These are phyloP conservation scores for Sclerotinia borealis DNA, from an alignment of 2,329 filamentous ascomycete genomes.

Conservation along the genomic window DNA sequence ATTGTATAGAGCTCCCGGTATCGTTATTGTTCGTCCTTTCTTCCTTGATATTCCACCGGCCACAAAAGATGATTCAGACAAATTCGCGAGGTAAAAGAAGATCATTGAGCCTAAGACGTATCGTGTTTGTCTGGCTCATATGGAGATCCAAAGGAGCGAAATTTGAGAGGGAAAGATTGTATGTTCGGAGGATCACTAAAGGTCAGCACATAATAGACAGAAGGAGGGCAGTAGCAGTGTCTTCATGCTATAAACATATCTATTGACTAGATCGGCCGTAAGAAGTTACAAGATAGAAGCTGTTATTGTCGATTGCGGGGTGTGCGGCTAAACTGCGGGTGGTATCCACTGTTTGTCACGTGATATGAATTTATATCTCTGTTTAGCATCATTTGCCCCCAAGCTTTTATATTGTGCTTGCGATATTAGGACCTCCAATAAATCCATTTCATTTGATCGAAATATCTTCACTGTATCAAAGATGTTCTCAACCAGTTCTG, in stretches of 20 bases:
- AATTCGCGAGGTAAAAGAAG: not conserved
- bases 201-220: not conserved
- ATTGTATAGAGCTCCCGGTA: not conserved
- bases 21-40: not conserved
- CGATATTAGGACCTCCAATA: not conserved
- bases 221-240: not conserved
- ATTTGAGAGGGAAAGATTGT: not conserved
- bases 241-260: not conserved
- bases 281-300: not conserved
- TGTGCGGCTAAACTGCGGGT: not conserved
- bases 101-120: not conserved
- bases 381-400: not conserved
- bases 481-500: constrained; percentile 2
- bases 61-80: not conserved
- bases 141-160: not conserved
- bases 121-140: constrained; percentile 2
- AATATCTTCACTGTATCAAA: not conserved
- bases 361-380: not conserved
- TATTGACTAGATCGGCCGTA: no score
- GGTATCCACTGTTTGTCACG: no score
- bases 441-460: not conserved
- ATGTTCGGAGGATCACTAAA: not conserved
- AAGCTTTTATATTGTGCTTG: not conserved
- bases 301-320: not conserved
- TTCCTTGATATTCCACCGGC: not conserved